Conservation (phyloP, 805 yeast species). For the Naumovozyma castellii region DNA sequence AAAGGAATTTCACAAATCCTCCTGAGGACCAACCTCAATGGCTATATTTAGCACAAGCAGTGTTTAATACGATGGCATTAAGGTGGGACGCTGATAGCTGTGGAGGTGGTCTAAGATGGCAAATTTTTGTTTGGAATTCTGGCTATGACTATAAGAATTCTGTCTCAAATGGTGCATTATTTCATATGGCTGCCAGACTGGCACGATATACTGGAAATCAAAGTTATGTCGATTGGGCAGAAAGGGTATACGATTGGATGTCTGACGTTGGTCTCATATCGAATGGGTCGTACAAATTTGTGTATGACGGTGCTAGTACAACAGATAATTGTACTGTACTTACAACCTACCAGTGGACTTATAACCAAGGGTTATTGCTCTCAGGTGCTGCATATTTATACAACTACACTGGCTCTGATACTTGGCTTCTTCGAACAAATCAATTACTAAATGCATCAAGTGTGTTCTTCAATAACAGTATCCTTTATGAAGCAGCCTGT, state of each 20-base stretch:
- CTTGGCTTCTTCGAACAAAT: slow-evolving; percentile 58
- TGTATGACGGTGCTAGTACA: slow-evolving; percentile 58
- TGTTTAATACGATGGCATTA: slow-evolving; percentile 75
- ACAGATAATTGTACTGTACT: slow-evolving; percentile 52
- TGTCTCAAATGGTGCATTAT: slow-evolving; percentile 75
- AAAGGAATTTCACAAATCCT: slow-evolving; percentile 69
- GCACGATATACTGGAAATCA: slow-evolving; percentile 71
- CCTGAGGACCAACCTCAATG: slow-evolving; percentile 52
- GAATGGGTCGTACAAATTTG: slow-evolving; percentile 30
- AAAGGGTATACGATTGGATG: slow-evolving; percentile 73
- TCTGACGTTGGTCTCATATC: slow-evolving; percentile 38
- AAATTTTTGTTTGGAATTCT: slow-evolving; percentile 78
- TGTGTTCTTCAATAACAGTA: slow-evolving; percentile 44
- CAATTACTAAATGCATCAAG: slow-evolving; percentile 45
- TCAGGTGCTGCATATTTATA: slow-evolving; percentile 76
- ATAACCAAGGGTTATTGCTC: slow-evolving; percentile 72
- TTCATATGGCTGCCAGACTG: slow-evolving; percentile 75
- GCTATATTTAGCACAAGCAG: slow-evolving; percentile 76
- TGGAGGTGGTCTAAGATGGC: slow-evolving; percentile 90
- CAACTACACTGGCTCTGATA: slow-evolving; percentile 54
- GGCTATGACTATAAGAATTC: slow-evolving; percentile 89
- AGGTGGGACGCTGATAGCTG: slow-evolving; percentile 74
- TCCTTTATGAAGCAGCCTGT: slow-evolving; percentile 74
- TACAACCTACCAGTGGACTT: slow-evolving; percentile 66
- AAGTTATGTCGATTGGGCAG: slow-evolving; percentile 67